phyloP scores from a whole-genome alignment of 2,329 filamentous ascomycete species.

The Botryotinia convoluta region DNA sequence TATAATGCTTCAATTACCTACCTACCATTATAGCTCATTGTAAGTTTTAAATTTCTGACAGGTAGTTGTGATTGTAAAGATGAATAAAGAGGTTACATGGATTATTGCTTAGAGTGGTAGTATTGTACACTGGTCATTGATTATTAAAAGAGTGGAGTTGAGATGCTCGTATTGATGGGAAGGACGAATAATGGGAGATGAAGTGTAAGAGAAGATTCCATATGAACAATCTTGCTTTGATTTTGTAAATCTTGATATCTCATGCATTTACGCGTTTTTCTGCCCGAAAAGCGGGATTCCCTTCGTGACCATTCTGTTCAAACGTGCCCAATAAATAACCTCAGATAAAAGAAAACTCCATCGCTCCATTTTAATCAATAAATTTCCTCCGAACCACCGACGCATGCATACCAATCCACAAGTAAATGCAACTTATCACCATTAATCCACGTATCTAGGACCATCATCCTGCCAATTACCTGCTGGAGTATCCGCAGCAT shows the following conservation, averaged over 20 bases:
- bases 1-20: slow-evolving; percentile 65
- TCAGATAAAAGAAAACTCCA: slow-evolving; percentile 1
- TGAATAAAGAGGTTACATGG: slow-evolving; percentile 62
- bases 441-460: slow-evolving; percentile 42
- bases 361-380: slow-evolving; percentile 1
- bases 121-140: slow-evolving; percentile 55
- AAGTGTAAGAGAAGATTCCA: no score
- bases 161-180: neutral
- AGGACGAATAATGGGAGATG: neutral
- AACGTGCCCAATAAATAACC: neutral
- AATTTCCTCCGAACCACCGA: slow-evolving; percentile 4
- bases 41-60: slow-evolving; percentile 59
- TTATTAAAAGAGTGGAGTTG: slow-evolving; percentile 57
- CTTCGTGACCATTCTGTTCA: neutral
- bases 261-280: neutral
- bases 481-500: slow-evolving; percentile 57
- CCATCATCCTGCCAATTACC: slow-evolving; percentile 46
- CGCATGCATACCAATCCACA: neutral
- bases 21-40: slow-evolving; percentile 54
- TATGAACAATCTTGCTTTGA: neutral
- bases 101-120: slow-evolving; percentile 62
- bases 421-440: slow-evolving; percentile 8
- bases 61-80: slow-evolving; percentile 64
- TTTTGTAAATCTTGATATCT: neutral
- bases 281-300: neutral